A percentile compares a stretch with the other conserved stretches of the same genome.
Conservation (phyloP, 768 basidiomycete genomes). For the Suillus discolor region DNA sequence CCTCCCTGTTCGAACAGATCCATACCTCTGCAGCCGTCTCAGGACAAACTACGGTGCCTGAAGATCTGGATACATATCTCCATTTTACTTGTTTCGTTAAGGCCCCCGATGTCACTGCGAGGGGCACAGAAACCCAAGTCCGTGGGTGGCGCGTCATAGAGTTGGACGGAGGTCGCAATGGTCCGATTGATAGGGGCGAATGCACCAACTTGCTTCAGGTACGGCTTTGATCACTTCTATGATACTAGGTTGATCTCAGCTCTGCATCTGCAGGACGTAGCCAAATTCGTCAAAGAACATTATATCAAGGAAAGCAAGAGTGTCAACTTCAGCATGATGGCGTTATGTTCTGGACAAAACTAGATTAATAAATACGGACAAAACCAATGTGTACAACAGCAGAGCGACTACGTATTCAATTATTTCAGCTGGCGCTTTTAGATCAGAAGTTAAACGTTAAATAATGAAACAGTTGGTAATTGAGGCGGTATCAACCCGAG, state of each 20-base stretch:
- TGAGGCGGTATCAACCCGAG: not conserved
- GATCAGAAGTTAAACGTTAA: not conserved
- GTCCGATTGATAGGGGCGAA: slow-evolving; percentile 80
- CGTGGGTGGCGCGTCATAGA: slow-evolving; percentile 64
- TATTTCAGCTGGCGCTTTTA: not conserved
- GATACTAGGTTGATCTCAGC: not conserved
- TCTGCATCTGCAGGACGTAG: slow-evolving; percentile 41
- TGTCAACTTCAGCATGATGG: slow-evolving; percentile 51
- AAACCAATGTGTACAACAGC: slow-evolving; percentile 3
- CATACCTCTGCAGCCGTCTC: slow-evolving; percentile 69
- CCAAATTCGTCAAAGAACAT: slow-evolving; percentile 45
- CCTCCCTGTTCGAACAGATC: slow-evolving; percentile 74
- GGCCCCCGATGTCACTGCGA: slow-evolving; percentile 48
- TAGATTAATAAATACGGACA: not conserved
- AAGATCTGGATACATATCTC: slow-evolving; percentile 67
- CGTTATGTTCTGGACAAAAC: slow-evolving; percentile 38
- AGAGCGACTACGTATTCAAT: not conserved
- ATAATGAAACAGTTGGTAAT: not conserved
- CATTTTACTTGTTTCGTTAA: slow-evolving; percentile 90
- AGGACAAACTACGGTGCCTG: slow-evolving; percentile 71
- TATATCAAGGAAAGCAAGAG: slow-evolving; percentile 42
- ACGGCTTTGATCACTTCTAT: slow-evolving; percentile 1
- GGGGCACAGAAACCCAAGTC: slow-evolving; percentile 17
- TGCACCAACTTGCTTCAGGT: slow-evolving; percentile 62
- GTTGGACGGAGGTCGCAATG: slow-evolving; percentile 76